These are phyloP conservation scores for Globisporangium sylvaticum DNA, from an alignment of 352 stramenopile species.

Conservation along the genomic window DNA sequence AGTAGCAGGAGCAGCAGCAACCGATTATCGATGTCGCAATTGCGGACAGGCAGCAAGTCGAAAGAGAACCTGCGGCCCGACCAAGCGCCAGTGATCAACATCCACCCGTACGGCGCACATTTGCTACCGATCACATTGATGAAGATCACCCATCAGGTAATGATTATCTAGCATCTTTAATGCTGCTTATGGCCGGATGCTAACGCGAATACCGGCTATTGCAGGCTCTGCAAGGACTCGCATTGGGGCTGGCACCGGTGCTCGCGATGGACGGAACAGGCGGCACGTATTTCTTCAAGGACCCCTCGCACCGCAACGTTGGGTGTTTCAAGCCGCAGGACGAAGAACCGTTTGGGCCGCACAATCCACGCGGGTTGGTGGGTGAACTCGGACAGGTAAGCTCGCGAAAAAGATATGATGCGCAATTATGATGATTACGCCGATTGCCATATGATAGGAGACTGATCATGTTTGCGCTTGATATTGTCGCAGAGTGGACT, in stretches of 20 bases:
- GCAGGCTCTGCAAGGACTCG: constrained; percentile 89
- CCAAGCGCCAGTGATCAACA: constrained; percentile 62
- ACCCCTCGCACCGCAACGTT: constrained; percentile 91
- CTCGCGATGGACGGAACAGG: constrained; percentile 94
- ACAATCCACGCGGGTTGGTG: constrained; percentile 95
- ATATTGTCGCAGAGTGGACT: constrained; percentile 51
- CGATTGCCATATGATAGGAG: neutral
- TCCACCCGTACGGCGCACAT: constrained; percentile 76
- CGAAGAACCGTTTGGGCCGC: constrained; percentile 97
- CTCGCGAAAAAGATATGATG: neutral
- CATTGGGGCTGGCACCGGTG: constrained; percentile 88
- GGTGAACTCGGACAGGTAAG: constrained; percentile 63
- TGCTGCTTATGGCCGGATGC: neutral
- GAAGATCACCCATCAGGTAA: constrained; percentile 80
- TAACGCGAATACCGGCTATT: neutral
- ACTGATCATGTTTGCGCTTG: neutral
- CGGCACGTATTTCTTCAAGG: constrained; percentile 98
- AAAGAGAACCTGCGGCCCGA: constrained; percentile 40
- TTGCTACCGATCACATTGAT: constrained; percentile 72
- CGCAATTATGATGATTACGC: neutral
- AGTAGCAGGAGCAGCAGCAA: neutral
- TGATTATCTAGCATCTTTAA: neutral
- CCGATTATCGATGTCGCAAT: constrained; percentile 9
- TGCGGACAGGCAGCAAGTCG: constrained; percentile 3
- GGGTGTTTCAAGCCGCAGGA: constrained; percentile 98